A percentile compares a stretch with the other conserved stretches of the same genome.
phyloP scores from a whole-genome alignment of 306 rosid species.

The Mimosa bimucronata region DNA sequence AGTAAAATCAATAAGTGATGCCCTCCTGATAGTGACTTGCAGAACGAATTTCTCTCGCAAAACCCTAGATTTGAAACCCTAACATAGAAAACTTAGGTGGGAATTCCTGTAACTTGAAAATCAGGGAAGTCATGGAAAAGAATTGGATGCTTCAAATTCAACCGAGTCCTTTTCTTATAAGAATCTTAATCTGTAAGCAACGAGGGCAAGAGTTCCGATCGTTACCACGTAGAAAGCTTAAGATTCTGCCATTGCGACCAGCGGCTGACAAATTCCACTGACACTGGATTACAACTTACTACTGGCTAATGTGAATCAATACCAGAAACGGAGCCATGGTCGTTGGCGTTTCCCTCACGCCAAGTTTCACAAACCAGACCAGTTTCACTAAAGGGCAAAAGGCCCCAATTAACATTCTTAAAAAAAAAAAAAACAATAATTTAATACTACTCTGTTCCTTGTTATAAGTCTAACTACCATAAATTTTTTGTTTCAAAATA shows the following conservation, averaged over 20 bases:
- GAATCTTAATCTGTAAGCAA: not conserved
- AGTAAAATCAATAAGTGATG: constrained; percentile 8
- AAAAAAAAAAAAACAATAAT: too few relatives aligned
- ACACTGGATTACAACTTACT: not conserved
- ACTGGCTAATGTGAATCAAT: not conserved
- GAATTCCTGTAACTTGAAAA: not conserved
- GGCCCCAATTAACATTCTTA: too few relatives aligned
- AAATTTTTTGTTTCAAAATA: too few relatives aligned
- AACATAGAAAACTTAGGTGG: too few relatives aligned
- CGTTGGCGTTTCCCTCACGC: not conserved
- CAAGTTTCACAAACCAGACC: too few relatives aligned
- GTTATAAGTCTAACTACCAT: too few relatives aligned
- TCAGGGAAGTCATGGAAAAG: not conserved
- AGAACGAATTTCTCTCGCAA: not conserved
- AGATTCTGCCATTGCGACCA: not conserved
- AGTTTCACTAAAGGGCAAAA: too few relatives aligned
- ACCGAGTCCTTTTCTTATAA: too few relatives aligned
- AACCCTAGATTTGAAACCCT: not conserved
- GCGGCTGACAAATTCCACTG: not conserved
- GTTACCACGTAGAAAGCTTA: not conserved
- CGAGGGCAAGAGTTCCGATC: not conserved
- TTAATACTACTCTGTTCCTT: too few relatives aligned
- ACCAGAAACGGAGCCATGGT: too few relatives aligned
- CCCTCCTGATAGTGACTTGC: not conserved
- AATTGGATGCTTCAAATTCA: constrained; percentile 25